These are phyloP conservation scores for Lactarius quietus DNA, from an alignment of 768 basidiomycete genomes.

Conservation along the genomic window DNA sequence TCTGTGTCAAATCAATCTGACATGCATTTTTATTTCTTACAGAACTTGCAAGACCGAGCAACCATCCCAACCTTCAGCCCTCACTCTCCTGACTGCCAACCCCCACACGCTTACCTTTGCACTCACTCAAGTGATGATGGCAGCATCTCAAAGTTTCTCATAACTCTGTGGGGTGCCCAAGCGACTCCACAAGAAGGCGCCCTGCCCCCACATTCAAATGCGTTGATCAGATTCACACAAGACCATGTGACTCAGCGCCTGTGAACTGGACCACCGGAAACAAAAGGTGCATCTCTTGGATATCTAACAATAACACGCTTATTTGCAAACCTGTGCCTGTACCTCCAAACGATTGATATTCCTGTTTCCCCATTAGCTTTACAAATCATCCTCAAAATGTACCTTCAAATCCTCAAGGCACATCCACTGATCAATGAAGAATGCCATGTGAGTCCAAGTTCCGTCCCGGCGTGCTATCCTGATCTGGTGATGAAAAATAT, in stretches of 20 bases:
- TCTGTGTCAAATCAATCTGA: neutral
- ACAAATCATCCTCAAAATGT: slow-evolving; percentile 82
- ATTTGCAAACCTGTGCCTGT: slow-evolving; percentile 91
- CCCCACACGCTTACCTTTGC: slow-evolving; percentile 79
- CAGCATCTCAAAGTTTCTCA: slow-evolving; percentile 58
- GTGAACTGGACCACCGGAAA: slow-evolving; percentile 60
- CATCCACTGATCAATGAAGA: too few relatives aligned
- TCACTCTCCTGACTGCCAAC: slow-evolving; percentile 58
- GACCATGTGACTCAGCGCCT: slow-evolving; percentile 25
- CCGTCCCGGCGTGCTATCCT: too few relatives aligned
- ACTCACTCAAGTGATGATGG: slow-evolving; percentile 70
- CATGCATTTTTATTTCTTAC: neutral
- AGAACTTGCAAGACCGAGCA: slow-evolving; percentile 68
- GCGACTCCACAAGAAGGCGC: slow-evolving; percentile 78
- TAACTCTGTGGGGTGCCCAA: slow-evolving; percentile 82
- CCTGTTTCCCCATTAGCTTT: slow-evolving; percentile 68
- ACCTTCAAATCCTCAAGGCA: slow-evolving; percentile 85
- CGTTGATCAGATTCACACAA: slow-evolving; percentile 21
- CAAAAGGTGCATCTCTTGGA: slow-evolving; percentile 71
- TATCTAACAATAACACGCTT: slow-evolving; percentile 78
- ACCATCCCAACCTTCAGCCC: slow-evolving; percentile 46
- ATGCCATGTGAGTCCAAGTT: too few relatives aligned
- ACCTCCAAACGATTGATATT: slow-evolving; percentile 77
- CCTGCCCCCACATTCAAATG: slow-evolving; percentile 19
- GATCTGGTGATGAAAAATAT: too few relatives aligned